Evolutionary conservation across 495 filamentous ascomycete genomes (phyloP), one percentile per base, ranked within the genome.

Genomic region (Penicillium fimorum): DNA sequence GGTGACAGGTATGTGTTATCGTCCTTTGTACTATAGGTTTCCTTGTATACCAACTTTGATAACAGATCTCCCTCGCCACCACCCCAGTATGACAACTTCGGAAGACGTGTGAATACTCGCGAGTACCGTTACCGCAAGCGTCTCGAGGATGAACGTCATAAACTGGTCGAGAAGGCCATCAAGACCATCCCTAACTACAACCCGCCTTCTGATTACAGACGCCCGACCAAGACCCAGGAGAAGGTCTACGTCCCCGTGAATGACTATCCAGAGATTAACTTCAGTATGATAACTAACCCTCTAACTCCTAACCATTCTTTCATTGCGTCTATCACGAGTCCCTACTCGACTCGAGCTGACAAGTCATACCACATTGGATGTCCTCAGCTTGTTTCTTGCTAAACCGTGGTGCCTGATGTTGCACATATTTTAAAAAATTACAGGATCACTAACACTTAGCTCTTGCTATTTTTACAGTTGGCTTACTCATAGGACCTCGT

Each of bases 181-280:
- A 94, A 96, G 81, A 87, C 90, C 70, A 96, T 98, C 67, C 91
- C 93, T 77, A 96, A 96, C 81, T 98, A 97, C 66, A 89, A 96
- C 71, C 92, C 94, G 64, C 94, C 94, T 40, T 87, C 91, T 78
- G 94, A 98, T 73, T 97, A 97, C 72, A 90, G 94, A 70, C 90
- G 94, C 53, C 94, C 94, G 37, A 96, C 92, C 67, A 98, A 97
- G 89, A 97, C 94, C 67, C 92, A 97, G 76, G 94, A 98, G 85
- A 98, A 97, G 84, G 93, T 98, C 86, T 98, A 98, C 73, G 94
- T 98, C 70, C 94, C 94, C 67, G 94, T 98, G 79, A 97, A 97
- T 86, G 95, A 99, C 76, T 99, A 99, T 79, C 95, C 95, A 82
- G 95, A 97, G 77, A 97, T 99, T 89, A 99, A 99, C 89, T 99